Percentiles rank a stretch among this genome's conserved stretches.
These are phyloP conservation scores for Lippia alba DNA, from an alignment of 305 asterid species.

Conservation along the genomic window DNA sequence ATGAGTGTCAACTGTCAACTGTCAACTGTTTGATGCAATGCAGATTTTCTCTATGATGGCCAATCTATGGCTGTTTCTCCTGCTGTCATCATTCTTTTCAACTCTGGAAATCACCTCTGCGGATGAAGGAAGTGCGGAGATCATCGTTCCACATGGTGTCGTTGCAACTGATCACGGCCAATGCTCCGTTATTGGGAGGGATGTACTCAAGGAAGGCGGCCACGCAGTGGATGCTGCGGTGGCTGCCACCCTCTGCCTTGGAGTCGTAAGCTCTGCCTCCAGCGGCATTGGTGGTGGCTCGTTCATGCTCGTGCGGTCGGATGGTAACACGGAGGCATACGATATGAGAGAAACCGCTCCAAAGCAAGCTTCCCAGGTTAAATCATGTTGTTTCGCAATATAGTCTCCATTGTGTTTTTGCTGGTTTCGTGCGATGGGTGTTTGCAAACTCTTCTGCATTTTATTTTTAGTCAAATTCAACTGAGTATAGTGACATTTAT, in stretches of 20 bases:
- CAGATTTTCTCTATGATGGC: constrained; percentile 33
- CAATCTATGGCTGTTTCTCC: constrained; percentile 37
- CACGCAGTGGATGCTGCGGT: constrained; percentile 85
- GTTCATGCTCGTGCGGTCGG: constrained; percentile 62
- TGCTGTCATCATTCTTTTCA: constrained; percentile 30
- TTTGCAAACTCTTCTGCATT: neutral
- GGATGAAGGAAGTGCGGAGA: constrained; percentile 33
- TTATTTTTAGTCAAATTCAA: no score
- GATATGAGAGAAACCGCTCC: constrained; percentile 89
- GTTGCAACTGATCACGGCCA: constrained; percentile 70
- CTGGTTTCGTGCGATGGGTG: no score
- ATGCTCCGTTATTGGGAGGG: constrained; percentile 67
- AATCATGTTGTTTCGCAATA: neutral
- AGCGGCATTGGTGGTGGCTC: constrained; percentile 92
- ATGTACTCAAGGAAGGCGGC: constrained; percentile 63
- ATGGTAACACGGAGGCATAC: constrained; percentile 51
- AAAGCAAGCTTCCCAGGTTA: constrained; percentile 54
- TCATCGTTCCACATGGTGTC: constrained; percentile 46
- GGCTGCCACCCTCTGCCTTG: constrained; percentile 80
- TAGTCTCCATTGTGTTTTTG: neutral
- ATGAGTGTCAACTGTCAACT: no score
- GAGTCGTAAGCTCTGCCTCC: constrained; percentile 74
- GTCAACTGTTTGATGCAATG: neutral
- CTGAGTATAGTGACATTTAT: no score
- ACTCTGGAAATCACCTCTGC: constrained; percentile 12